Base-by-base conservation (phyloP, 2,329 filamentous ascomycete genomes). In the Westerdykella ornata region DNA sequence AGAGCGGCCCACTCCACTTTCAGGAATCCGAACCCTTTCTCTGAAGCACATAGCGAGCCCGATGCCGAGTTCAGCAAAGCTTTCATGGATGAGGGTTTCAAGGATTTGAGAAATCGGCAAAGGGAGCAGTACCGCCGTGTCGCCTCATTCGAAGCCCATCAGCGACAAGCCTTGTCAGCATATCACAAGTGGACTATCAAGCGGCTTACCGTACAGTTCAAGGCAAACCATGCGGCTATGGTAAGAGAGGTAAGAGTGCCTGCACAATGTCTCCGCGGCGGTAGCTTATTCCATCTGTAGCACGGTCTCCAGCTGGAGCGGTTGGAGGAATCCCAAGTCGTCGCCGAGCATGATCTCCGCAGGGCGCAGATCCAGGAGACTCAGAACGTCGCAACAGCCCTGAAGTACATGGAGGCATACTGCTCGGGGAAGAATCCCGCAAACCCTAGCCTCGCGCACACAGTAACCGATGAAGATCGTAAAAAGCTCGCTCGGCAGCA, bases 371-470 rank as follows among this genome's bases (percentile, higher is more conserved):
- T 56, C 1, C 55, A 65, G 18, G 71, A 72, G 45, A 53, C 56
- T 11, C 61, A 66, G 29, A 71, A 72, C 48, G 64, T 63, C 9
- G 66, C 64, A 0, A 72, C 68, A 2, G 70, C 70, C 0, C 51
- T 73, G 3, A 69, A 68, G 44, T 67, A 73, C 44, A 72, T 73
- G 62, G 68, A 71, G 43, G 69, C 69, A 3, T 74, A 72, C 45
- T 73, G 70, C 42, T 60, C 62, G 4, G 69, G 68, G 11, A 60
- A 53, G 13, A 54, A 50, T 29, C 46, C 48, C 16, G 39, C 53
- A 4, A 45, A 56, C 20, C 55, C 47, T 3, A 45, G 59, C n/a
- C 42, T 46, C 30, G 35, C 47, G 14, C 56, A 69, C 18, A 46
- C 43, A 1, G 64, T 73, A n/a, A 72, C 70, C 1, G 67, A 69